Evolutionary conservation across 2,329 filamentous ascomycete genomes (phyloP).

Genomic region (Fusarium penzigii): DNA sequence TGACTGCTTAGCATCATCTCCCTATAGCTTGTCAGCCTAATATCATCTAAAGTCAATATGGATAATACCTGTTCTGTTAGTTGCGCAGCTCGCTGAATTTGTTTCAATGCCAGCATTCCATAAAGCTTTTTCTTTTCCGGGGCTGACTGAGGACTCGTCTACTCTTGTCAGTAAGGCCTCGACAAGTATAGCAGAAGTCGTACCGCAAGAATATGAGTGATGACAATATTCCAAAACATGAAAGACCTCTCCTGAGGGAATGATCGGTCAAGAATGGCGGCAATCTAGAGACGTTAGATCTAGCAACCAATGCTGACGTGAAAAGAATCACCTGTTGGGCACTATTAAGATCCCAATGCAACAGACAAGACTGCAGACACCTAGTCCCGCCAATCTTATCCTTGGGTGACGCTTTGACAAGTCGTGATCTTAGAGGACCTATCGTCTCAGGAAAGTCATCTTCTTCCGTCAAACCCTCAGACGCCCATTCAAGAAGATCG

Average conservation of each 20-base stretch:
- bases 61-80: constrained; percentile 43
- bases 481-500: constrained; percentile 58
- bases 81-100: constrained; percentile 52
- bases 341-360: constrained; percentile 56
- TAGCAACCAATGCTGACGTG: too few relatives aligned
- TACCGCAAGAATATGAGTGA: constrained; percentile 56
- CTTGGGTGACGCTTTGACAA: constrained; percentile 55
- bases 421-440: constrained; percentile 49
- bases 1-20: constrained; percentile 24
- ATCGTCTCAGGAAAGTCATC: constrained; percentile 49
- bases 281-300: constrained; percentile 45
- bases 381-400: constrained; percentile 42
- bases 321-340: constrained; percentile 52
- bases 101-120: constrained; percentile 50
- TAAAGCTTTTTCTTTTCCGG: constrained; percentile 54
- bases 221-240: constrained; percentile 57
- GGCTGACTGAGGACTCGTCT: constrained; percentile 50
- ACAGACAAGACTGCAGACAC: constrained; percentile 54
- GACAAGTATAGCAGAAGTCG: constrained; percentile 17
- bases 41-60: constrained; percentile 8
- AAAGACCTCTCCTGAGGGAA: constrained; percentile 49
- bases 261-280: constrained; percentile 53
- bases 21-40: constrained; percentile 22
- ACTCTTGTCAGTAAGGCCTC: constrained; percentile 5
- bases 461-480: constrained; percentile 39